Evolutionary conservation across 345 rosid species (phyloP), one percentile per base, ranked within the genome.

Genomic region (Gossypium arboreum): DNA sequence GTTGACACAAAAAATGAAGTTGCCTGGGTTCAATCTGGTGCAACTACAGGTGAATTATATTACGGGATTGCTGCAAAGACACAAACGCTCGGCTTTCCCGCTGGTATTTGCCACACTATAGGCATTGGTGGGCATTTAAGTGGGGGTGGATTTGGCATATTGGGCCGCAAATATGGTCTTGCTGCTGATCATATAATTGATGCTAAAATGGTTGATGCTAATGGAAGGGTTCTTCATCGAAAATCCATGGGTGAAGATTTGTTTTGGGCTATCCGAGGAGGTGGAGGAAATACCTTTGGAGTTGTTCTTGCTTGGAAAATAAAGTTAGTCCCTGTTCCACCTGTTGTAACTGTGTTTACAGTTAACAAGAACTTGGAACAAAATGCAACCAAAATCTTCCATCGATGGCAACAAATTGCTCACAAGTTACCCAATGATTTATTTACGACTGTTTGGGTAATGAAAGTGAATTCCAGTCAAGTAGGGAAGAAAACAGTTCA

Each of bases 171-270:
- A 44, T 57, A 72, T 12, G 75, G 75, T 45, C 66, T 72, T 41
- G 75, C 75, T 4, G 75, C 75, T 5, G 75, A 72, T 20, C 48
- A 72, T 24, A 15, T 59, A 13, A 44, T 72, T 2, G 65, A 72
- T 12, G 75, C 75, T 22, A 65, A 13, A 2, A 0, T 72, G 2
- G 6, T 72, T 13, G 75, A 72, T 24, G 65, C 22, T 41, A 45
- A 57, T 39, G 75, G 75, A 9, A 41, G 75, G 44, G 18, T 72
- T 13, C 41, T 72, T 12, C 54, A 43, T 3, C 24, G 75, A 41
- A 41, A 72, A 72, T 18, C 75, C 12, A 72, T 72, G 75, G 75
- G 75, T 1, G 66, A 72, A 12, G 75, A 72, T 72, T 11, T 72
- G 8, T 72, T 57, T 16, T 57, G 75, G 75, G 75, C 75, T 8